Percentiles rank a stretch among this genome's conserved stretches.
Conservation (phyloP, 306 rosid species). For the Purshia tridentata region DNA sequence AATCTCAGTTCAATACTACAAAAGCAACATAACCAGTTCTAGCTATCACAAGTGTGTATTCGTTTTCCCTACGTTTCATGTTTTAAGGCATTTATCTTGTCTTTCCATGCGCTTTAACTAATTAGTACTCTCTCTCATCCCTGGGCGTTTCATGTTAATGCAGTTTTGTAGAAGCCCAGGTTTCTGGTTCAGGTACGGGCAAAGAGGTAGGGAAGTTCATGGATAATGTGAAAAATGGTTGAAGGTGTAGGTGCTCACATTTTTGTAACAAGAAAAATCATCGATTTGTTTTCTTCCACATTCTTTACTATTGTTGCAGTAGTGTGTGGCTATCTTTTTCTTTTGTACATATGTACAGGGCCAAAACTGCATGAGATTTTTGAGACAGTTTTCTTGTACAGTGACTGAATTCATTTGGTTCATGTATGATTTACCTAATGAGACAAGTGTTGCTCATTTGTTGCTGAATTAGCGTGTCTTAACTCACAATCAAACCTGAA, state of each 20-base stretch:
- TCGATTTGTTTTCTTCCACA: background rate
- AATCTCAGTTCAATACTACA: background rate
- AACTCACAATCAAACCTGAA: background rate
- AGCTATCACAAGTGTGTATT: background rate
- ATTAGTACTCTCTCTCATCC: background rate
- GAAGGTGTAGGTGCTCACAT: background rate
- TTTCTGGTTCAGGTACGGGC: background rate
- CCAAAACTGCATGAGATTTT: background rate
- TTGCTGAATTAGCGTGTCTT: background rate
- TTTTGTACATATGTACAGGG: background rate
- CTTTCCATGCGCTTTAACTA: background rate
- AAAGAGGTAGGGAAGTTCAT: background rate
- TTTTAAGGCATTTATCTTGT: background rate
- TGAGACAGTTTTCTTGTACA: background rate
- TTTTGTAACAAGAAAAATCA: background rate
- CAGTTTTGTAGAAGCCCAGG: background rate
- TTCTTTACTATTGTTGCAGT: background rate
- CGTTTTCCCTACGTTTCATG: background rate
- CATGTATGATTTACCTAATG: background rate
- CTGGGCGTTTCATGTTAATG: background rate
- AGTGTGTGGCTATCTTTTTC: background rate
- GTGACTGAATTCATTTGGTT: background rate
- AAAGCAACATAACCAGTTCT: background rate
- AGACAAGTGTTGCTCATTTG: background rate
- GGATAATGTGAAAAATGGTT: background rate